Percentiles rank a stretch among this genome's conserved stretches.
Conservation (phyloP, 805 yeast species). For the Barnettozyma vustinii region DNA sequence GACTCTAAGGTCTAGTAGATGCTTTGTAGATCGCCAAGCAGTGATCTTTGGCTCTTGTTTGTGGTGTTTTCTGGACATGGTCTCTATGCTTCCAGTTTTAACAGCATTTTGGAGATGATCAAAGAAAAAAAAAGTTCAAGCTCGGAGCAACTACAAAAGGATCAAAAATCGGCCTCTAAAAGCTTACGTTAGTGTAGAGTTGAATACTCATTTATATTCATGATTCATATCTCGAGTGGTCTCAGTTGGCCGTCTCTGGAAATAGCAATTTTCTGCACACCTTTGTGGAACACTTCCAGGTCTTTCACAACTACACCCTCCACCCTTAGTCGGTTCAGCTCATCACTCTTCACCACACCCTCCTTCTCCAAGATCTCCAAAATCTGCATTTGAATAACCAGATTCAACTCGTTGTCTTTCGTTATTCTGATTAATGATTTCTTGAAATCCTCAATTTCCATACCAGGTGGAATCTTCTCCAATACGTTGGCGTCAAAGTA, state of each 20-base stretch:
- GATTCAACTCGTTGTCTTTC: conserved; percentile 52
- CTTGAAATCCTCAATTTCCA: conserved; percentile 62
- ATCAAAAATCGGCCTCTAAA: no score
- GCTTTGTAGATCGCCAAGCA: conserved; percentile 9
- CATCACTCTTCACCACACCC: conserved; percentile 33
- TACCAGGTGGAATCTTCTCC: conserved; percentile 53
- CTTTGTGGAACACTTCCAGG: not conserved
- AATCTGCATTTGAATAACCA: conserved; percentile 50
- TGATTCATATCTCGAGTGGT: not conserved
- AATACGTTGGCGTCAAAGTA: conserved; percentile 65
- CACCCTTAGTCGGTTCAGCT: conserved; percentile 27
- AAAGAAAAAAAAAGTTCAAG: not conserved
- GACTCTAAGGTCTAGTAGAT: conserved; percentile 13
- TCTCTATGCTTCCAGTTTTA: not conserved
- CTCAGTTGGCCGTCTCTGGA: conserved; percentile 2
- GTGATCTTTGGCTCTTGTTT: not conserved
- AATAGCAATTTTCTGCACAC: conserved; percentile 1
- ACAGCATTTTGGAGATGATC: not conserved
- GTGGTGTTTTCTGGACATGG: not conserved
- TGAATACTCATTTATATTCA: not conserved
- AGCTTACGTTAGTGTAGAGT: no score
- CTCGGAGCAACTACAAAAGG: no score
- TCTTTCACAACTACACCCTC: conserved; percentile 23
- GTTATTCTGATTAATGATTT: conserved; percentile 56
- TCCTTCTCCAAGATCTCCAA: conserved; percentile 50